A percentile compares a stretch with the other conserved stretches of the same genome.
These are phyloP conservation scores for Lichtheimia ramosa DNA, from an alignment of 371 early-diverging fungal genomes.

Conservation along the genomic window DNA sequence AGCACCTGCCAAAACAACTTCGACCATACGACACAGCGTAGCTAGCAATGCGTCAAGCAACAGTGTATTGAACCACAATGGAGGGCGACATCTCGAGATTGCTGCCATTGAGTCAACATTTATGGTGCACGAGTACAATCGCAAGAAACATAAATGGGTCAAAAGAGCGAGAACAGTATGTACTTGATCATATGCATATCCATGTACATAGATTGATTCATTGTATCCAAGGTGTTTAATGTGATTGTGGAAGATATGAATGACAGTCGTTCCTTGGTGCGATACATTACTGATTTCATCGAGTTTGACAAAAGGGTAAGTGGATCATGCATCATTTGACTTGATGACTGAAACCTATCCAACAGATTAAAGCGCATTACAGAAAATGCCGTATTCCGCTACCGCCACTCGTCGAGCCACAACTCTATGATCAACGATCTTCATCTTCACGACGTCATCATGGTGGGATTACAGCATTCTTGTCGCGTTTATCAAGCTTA, in stretches of 20 bases:
- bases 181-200: neutral
- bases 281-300: constrained; percentile 59
- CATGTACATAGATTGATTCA: neutral
- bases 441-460: too few relatives aligned
- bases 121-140: constrained; percentile 15
- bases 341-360: neutral
- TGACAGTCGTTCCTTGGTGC: constrained; percentile 37
- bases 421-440: too few relatives aligned
- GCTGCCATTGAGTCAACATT: constrained; percentile 30
- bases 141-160: constrained; percentile 10
- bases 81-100: constrained; percentile 22
- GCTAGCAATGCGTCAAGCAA: neutral
- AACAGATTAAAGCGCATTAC: constrained; percentile 13
- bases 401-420: constrained; percentile 17
- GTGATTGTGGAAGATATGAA: constrained; percentile 43
- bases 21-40: too few relatives aligned
- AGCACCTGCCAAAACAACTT: neutral
- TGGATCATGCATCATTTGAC: neutral
- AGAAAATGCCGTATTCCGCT: constrained; percentile 16
- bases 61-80: constrained; percentile 15
- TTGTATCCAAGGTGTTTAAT: constrained; percentile 44
- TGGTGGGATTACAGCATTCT: constrained; percentile 2
- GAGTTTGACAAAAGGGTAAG: constrained; percentile 48
- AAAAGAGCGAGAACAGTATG: constrained; percentile 7
- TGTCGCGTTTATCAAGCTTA: constrained; percentile 5